A percentile compares a stretch with the other conserved stretches of the same genome.
Conservation (phyloP, 768 basidiomycete species). For the Thelephora aurantiotincta region DNA sequence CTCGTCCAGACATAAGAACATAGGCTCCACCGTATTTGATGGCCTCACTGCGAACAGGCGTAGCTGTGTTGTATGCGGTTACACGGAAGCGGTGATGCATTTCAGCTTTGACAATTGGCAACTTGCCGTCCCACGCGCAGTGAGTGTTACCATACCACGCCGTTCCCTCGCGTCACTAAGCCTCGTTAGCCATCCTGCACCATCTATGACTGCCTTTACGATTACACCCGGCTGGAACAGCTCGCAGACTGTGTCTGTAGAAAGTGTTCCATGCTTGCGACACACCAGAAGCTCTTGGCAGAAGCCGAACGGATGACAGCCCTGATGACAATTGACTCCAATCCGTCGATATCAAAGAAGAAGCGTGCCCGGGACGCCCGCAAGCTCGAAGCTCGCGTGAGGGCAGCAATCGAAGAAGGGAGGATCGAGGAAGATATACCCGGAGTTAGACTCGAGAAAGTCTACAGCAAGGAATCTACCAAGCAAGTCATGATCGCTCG, state of each 20-base stretch:
- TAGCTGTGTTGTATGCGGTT: constrained; percentile 81
- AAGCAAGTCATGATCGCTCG: constrained; percentile 90
- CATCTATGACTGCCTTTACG: constrained; percentile 72
- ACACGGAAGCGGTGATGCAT: constrained; percentile 89
- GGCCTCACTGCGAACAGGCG: constrained; percentile 83
- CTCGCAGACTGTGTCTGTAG: constrained; percentile 89
- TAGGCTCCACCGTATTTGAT: constrained; percentile 68
- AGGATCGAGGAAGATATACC: constrained; percentile 76
- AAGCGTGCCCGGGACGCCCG: constrained; percentile 60
- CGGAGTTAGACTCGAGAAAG: constrained; percentile 68
- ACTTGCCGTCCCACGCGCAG: constrained; percentile 53
- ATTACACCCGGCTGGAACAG: constrained; percentile 81
- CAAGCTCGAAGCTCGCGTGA: constrained; percentile 46
- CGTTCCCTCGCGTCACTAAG: constrained; percentile 1
- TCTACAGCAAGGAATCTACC: constrained; percentile 59
- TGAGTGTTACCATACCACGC: constrained; percentile 21
- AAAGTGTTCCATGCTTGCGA: constrained; percentile 76
- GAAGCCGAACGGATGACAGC: constrained; percentile 45
- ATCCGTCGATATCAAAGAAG: constrained; percentile 57
- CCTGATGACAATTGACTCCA: constrained; percentile 17
- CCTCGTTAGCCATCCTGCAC: constrained; percentile 40
- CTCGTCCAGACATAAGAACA: constrained; percentile 17
- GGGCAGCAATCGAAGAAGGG: constrained; percentile 52
- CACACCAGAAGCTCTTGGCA: constrained; percentile 44
- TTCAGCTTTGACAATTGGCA: constrained; percentile 82